A percentile compares a stretch with the other conserved stretches of the same genome.
These are phyloP conservation scores for Ambrosiella xylebori DNA, from an alignment of 2,329 filamentous ascomycete genomes.

Conservation along the genomic window DNA sequence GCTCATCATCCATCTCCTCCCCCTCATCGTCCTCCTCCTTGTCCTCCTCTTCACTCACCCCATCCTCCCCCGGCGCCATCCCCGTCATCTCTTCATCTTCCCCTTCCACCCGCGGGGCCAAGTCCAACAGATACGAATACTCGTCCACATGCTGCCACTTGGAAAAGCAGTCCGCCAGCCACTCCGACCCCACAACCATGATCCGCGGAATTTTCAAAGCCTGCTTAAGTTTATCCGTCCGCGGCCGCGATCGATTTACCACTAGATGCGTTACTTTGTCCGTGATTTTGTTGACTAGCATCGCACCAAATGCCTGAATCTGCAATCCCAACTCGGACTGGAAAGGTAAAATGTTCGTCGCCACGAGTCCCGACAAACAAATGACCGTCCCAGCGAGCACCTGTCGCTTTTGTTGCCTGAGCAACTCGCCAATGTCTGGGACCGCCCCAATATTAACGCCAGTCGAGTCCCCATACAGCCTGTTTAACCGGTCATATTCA, in stretches of 20 bases:
- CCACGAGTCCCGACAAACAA: conserved; percentile 81
- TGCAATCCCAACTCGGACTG: conserved; percentile 77
- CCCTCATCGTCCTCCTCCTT: conserved; percentile 20
- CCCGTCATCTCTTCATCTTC: conserved; percentile 15
- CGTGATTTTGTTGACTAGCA: conserved; percentile 38
- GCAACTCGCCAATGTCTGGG: conserved; percentile 72
- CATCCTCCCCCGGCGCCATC: conserved; percentile 20
- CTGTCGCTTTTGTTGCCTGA: conserved; percentile 61
- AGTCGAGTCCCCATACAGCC: background rate
- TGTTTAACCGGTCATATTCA: conserved; percentile 43
- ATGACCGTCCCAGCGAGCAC: conserved; percentile 62
- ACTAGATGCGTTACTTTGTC: conserved; percentile 57
- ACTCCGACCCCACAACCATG: conserved; percentile 81
- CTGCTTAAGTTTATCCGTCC: conserved; percentile 81
- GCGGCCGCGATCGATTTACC: conserved; percentile 49
- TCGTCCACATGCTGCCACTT: conserved; percentile 74
- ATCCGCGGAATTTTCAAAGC: conserved; percentile 64
- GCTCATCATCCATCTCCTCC: conserved; percentile 26
- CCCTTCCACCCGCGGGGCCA: conserved; percentile 19
- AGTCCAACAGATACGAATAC: conserved; percentile 54
- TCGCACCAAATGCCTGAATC: conserved; percentile 69
- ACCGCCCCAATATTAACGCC: conserved; percentile 28
- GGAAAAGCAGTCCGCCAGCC: conserved; percentile 71
- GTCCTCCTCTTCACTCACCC: conserved; percentile 20
- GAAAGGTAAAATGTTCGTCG: conserved; percentile 60